A percentile compares a stretch with the other conserved stretches of the same genome.
Conservation (phyloP, 208 protist genomes). For the Polymyxa betae region DNA sequence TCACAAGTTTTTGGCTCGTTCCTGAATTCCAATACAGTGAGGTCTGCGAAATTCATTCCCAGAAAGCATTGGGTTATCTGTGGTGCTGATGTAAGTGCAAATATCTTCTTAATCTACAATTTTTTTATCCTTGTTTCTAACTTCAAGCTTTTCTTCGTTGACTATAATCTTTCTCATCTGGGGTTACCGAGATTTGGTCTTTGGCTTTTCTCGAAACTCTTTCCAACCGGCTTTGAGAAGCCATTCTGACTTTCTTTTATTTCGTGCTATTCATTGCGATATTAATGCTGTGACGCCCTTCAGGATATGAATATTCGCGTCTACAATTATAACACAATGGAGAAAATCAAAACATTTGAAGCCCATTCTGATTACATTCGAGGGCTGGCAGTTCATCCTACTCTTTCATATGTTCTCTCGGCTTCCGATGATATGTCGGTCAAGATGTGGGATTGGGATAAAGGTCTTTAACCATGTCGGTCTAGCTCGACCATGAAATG, state of each 20-base stretch:
- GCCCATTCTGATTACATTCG: constrained; percentile 84
- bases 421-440: constrained; percentile 97
- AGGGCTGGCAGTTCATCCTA: constrained; percentile 94
- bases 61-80: constrained; percentile 93
- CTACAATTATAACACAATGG: constrained; percentile 98
- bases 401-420: constrained; percentile 88
- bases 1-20: neutral
- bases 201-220: constrained; percentile 7
- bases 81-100: constrained; percentile 87
- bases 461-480: constrained; percentile 72
- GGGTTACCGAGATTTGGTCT: neutral
- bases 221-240: too few species aligned
- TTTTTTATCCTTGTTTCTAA: neutral
- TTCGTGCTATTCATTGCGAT: constrained; percentile 25
- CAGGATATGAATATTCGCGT: constrained; percentile 83
- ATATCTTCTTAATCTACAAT: constrained; percentile 38
- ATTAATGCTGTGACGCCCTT: constrained; percentile 37
- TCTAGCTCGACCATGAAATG: constrained; percentile 25
- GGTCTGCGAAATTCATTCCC: constrained; percentile 92
- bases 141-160: neutral
- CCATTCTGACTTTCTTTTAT: too few species aligned
- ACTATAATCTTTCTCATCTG: neutral
- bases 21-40: constrained; percentile 72
- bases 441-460: constrained; percentile 97
- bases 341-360: constrained; percentile 92